These are phyloP conservation scores for Hymenoscyphus fructigenus DNA, from an alignment of 2,329 filamentous ascomycete species.

Conservation along the genomic window DNA sequence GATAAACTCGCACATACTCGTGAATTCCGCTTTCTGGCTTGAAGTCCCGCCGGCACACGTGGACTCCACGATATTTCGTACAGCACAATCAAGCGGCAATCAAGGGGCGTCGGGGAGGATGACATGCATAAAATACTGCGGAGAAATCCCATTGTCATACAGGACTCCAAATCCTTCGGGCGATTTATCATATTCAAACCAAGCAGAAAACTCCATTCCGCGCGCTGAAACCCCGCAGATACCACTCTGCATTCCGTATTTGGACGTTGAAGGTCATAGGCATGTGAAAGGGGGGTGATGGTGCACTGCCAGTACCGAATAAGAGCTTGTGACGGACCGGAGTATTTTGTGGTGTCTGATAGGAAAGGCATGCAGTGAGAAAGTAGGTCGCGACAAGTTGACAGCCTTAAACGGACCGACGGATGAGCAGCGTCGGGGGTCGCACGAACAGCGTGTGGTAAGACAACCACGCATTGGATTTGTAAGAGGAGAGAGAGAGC, in stretches of 20 bases:
- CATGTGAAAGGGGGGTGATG: conserved; percentile 1
- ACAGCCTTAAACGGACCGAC: neutral
- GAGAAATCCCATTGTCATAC: neutral
- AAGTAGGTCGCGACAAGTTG: neutral
- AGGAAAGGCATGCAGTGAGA: neutral
- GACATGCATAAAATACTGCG: neutral
- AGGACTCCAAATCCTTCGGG: neutral
- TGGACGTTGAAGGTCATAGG: neutral
- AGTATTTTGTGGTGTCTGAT: neutral
- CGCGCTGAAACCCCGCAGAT: neutral
- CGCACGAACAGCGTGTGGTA: neutral
- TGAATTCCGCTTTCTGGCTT: neutral
- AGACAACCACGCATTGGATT: neutral
- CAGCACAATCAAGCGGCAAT: neutral
- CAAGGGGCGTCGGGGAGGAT: no score
- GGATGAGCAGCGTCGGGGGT: neutral
- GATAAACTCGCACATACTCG: neutral
- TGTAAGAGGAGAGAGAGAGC: neutral
- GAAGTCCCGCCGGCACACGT: neutral
- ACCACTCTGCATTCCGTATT: neutral
- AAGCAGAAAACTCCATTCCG: neutral
- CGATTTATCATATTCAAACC: neutral
- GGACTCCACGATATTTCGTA: neutral
- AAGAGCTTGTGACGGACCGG: neutral
- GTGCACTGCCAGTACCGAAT: neutral